Evolutionary conservation across 2,329 filamentous ascomycete species (phyloP), one percentile per base, ranked within the genome.

Genomic region (Colletotrichum paranaense): DNA sequence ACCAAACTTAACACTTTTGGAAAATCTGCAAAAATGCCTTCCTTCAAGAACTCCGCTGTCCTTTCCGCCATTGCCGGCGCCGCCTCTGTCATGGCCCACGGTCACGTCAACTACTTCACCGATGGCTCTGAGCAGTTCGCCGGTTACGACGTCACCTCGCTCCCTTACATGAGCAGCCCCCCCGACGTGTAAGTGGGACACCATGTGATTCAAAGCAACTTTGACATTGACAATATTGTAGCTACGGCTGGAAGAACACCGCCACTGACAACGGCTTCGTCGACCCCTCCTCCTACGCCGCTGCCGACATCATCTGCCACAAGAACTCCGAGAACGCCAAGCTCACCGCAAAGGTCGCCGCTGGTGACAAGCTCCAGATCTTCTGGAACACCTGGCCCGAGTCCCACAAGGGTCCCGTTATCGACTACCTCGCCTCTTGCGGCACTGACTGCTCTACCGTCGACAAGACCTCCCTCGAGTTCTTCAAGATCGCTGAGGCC

Each of bases 361-460:
- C 91, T 16, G 92, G 92, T 74, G 84, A 85, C 75, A 85, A 84
- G 9, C 80, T 93, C 76, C 83, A 88, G 72, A 81, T 93, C 62
- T 86, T 89, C 77, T 93, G 92, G 92, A 89, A 86, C 71, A 83
- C 84, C 19, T 94, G 92, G 92, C 91, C 92, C n/a, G 84, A 88
- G 11, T 88, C 86, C 67, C 87, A 94, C 83, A 86, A 91, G 75
- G 90, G 90, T 2, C 90, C 90, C 22, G 85, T 92, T 76, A 85
- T 91, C 76, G 87, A 87, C 79, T 92, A 92, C 83, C 82, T 92
- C 49, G 90, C 90, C 71, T 84, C 86, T 75, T 89, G 87, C 81
- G 84, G 86, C 60, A 87, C 85, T 32, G 87, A 90, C 78, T 91
- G 88, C 78, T 81, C 85, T 26, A 82, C 82, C 7, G 86, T 87